Evolutionary conservation across 139 green algal species (phyloP), one percentile per base, ranked within the genome.

Genomic region (Parachlorella kessleri): DNA sequence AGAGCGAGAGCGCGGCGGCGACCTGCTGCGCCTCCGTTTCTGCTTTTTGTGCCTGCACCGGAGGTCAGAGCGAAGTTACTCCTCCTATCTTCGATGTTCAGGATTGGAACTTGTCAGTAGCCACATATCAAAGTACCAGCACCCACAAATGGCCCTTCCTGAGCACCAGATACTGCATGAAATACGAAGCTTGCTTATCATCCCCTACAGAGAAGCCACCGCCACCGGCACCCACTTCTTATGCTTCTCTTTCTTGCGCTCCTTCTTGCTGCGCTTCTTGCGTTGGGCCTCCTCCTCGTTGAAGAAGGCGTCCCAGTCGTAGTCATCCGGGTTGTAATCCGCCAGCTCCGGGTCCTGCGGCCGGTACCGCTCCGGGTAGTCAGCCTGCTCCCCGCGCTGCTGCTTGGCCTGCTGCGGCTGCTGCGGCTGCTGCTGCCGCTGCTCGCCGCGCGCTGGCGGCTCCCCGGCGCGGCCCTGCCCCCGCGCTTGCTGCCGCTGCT

Each of bases 271-370:
- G 24, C 63, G 63, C 48, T 10, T 59, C 63, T 30, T 33, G 24
- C 63, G 63, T 7, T 33, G 24, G 14, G 23, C 63, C 63, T 10
- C 28, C 24, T 68, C 63, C 8, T 30, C 63, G 24, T 30, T 59
- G 53, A 78, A 39, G 10, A 71, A 78, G 2, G 37, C 39, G 4
- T 78, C 66, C 75, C 75, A 80, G 41, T 80, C 75, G 33, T 68
- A 80, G 24, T 30, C 65, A 9, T 36, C 41, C 2, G 75, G 65
- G 33, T 80, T 66, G 65, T 68, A 80, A 14, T 3, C 65, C 2
- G 65, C 73, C 55, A 78, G 73, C 73, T 78, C 59, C 39, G 67
- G 23, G 33, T 59, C 73, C 42, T 38, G 33, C 0, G 21, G 40
- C 72, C 14, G 23, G 3, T 36, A 35, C 39, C 1, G 4, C 41